Base-by-base conservation (phyloP, 2,329 filamentous ascomycete genomes). In the Chaetomiaceae sp. region DNA sequence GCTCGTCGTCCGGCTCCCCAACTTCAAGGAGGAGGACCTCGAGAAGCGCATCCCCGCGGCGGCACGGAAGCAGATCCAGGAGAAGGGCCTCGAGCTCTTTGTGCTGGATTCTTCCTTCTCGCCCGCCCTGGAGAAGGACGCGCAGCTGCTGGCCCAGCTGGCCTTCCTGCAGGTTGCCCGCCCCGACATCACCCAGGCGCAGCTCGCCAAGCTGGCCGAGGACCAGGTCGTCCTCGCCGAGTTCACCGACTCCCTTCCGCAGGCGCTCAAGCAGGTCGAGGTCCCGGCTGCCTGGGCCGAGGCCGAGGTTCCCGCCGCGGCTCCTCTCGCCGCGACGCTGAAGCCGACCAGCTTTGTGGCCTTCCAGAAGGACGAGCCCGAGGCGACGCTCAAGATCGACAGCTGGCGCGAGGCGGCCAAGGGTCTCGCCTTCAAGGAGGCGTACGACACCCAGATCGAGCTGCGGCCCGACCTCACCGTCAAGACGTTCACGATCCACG, bases 361-460 rank as follows among this genome's bases (percentile, higher is more conserved):
- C 2, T 95, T 90, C 65, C 78, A 88, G 59, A 95, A 92, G 71
- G 73, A 79, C 37, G 88, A 95, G 62, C 60, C 70, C 0, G 89
- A 95, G 68, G 76, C 84, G 20, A 77, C 78, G 3, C 70, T 84
- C 3, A 64, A 70, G 58, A 79, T 95, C 54, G 80, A 81, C 61
- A 79, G 86, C 68, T 96, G 91, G 89, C 80, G 91, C 70, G 78
- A 84, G 41, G 88, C 85, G 44, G 93, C 92, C 55, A 93, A 95
- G 75, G 87, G 85, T 42, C 77, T 99, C 51, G 81, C 81, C 4
- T 99, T 99, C 80, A 96, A 95, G 76, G 93, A 99, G 71, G 92
- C 89, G 1, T 97, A 90, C 65, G 84, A 81, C 56, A 91, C 89
- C 20, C 74, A 81, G 63, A 76, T 75, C 57, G 73, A 74, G 47